Evolutionary conservation across 2,329 filamentous ascomycete species (phyloP), one percentile per base, ranked within the genome.

Genomic region (Coniochaeta prunicola): DNA sequence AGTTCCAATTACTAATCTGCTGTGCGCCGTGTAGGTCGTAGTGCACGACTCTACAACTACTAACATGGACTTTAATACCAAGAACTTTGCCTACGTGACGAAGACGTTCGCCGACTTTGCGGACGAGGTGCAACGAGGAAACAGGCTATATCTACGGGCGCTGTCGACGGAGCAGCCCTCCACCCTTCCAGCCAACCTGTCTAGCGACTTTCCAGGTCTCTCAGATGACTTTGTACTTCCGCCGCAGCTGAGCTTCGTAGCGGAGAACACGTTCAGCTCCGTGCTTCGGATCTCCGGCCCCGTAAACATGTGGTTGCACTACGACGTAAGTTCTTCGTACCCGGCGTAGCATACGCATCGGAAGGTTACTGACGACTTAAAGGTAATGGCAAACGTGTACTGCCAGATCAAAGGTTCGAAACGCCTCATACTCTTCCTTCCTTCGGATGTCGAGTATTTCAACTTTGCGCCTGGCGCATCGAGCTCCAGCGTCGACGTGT

Each of bases 241-340:
- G 1, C 64, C 76, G 1, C 76, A 85, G 61, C 75, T 96, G 10
- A 71, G 71, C 0, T 74, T 81, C 34, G 84, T 90, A 4, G 69
- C 68, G 5, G 75, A 86, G n/a, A 84, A 85, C 61, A 72, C 83
- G 3, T 91, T 96, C 69, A 93, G 88, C 69, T 92, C 90, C 2
- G 87, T 92, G 0, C 74, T 96, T 26, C 82, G 91, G 21, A 86
- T 96, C 60, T 93, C 89, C 4, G 90, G 90, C 0, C 84, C 84
- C 1, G 89, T 93, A 12, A 88, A 86, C 42, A 90, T 96, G 83
- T 96, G 92, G 92, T 78, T 96, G 33, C 91, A 96, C 72, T 96
- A 94, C 75, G 90, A 96, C 73, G 86, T 88, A 70, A 73, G 45
- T 50, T 12, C 13, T 50, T 26, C 4, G 7, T 5, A 30, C 13